A percentile compares a stretch with the other conserved stretches of the same genome.
phyloP scores from a whole-genome alignment of 345 rosid species.

The Linum usitatissimum region DNA sequence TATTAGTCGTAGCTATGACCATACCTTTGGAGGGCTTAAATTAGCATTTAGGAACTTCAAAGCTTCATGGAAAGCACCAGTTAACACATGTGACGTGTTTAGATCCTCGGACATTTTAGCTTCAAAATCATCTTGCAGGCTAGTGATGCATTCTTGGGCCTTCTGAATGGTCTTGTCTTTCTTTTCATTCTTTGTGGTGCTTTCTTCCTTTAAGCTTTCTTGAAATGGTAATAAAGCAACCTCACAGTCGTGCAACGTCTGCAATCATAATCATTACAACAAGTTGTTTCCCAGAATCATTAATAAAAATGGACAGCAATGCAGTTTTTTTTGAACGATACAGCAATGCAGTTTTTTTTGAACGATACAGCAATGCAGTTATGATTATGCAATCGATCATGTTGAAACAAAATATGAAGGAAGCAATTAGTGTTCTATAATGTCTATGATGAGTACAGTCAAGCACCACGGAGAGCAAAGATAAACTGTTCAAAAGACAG shows the following conservation, averaged over 20 bases:
- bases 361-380: too few relatives aligned
- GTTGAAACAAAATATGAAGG: too few relatives aligned
- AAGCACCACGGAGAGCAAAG: too few relatives aligned
- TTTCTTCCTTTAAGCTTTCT: constrained; percentile 32
- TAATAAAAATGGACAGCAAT: too few relatives aligned
- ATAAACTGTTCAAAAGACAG: not conserved
- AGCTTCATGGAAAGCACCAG: constrained; percentile 76
- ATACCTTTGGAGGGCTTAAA: constrained; percentile 54
- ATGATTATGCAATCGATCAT: too few relatives aligned
- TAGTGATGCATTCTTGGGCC: constrained; percentile 42
- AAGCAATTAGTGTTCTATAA: too few relatives aligned
- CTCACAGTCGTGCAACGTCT: constrained; percentile 75
- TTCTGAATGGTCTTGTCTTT: constrained; percentile 30
- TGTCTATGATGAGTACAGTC: too few relatives aligned
- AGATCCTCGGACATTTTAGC: constrained; percentile 72
- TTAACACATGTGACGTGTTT: constrained; percentile 62
- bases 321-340: too few relatives aligned
- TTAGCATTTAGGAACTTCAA: constrained; percentile 64
- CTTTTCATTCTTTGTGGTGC: constrained; percentile 23
- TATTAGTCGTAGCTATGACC: not conserved
- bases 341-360: too few relatives aligned
- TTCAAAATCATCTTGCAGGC: constrained; percentile 47
- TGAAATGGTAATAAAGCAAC: constrained; percentile 42
- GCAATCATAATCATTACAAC: constrained; percentile 5
- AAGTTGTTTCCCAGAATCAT: not conserved